These are phyloP conservation scores for Eucalyptus urophylla DNA, from an alignment of 345 rosid species.

Conservation along the genomic window DNA sequence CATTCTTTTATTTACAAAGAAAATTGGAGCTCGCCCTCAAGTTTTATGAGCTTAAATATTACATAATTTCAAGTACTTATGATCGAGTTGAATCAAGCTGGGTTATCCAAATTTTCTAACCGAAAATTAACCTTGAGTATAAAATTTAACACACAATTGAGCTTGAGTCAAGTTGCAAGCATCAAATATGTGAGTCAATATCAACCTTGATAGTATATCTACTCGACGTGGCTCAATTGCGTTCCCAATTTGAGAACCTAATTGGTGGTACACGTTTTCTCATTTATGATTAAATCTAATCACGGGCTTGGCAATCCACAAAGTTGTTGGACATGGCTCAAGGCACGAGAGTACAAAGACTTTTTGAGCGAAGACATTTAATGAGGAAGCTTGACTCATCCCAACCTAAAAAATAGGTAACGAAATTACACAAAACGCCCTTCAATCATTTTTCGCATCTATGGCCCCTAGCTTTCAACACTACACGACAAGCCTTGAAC, in stretches of 20 bases:
- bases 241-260: neutral
- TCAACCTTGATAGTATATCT: neutral
- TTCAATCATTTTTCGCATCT: neutral
- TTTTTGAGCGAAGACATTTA: neutral
- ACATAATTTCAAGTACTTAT: neutral
- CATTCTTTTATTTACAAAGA: neutral
- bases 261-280: neutral
- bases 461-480: neutral
- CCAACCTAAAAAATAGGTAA: neutral
- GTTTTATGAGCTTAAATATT: neutral
- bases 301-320: neutral
- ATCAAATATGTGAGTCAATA: neutral
- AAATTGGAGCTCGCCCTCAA: fast-evolving
- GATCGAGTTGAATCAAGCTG: neutral
- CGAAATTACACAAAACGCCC: neutral
- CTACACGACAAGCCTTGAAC: neutral
- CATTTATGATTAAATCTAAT: neutral
- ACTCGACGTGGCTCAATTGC: neutral
- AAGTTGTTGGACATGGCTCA: neutral
- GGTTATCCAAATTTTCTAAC: neutral
- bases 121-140: neutral
- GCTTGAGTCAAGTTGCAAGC: neutral
- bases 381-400: neutral
- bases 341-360: neutral
- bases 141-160: neutral